phyloP scores from a whole-genome alignment of 345 rosid genomes.

The Arabis hirsuta region DNA sequence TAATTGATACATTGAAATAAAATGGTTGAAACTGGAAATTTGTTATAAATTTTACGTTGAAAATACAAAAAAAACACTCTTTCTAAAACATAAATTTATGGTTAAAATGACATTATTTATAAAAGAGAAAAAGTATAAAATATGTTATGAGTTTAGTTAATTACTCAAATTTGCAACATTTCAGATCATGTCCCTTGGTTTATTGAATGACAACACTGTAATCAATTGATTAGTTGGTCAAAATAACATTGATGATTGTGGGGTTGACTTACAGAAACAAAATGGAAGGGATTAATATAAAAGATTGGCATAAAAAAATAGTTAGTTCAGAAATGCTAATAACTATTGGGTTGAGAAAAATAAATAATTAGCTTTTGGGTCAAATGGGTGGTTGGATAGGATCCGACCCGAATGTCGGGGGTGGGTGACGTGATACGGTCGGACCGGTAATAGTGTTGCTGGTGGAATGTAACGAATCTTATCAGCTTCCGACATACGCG shows the following conservation, averaged over 20 bases:
- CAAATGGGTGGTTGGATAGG: conserved; percentile 23
- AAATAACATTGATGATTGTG: background rate
- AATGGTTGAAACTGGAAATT: too few species aligned
- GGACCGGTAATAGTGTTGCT: conserved; percentile 38
- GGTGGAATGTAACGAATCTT: conserved; percentile 48
- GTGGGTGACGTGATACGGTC: conserved; percentile 43
- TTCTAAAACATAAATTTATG: too few species aligned
- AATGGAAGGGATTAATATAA: conserved; percentile 6
- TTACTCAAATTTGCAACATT: background rate
- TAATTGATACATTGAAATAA: too few species aligned
- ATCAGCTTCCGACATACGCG: conserved; percentile 37
- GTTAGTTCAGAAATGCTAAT: background rate
- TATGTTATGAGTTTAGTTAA: background rate
- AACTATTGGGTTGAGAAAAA: conserved; percentile 7
- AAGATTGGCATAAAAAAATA: background rate
- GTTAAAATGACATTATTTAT: too few species aligned
- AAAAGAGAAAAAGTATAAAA: too few species aligned
- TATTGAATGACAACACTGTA: background rate
- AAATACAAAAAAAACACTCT: too few species aligned
- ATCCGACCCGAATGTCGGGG: conserved; percentile 42
- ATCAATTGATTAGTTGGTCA: conserved; percentile 24
- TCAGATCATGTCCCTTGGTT: background rate
- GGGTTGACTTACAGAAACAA: background rate
- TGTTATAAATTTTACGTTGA: too few species aligned
- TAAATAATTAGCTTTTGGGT: too few species aligned